A percentile compares a stretch with the other conserved stretches of the same genome.
phyloP scores from a whole-genome alignment of 805 yeast genomes.

The Kazachstania martiniae region DNA sequence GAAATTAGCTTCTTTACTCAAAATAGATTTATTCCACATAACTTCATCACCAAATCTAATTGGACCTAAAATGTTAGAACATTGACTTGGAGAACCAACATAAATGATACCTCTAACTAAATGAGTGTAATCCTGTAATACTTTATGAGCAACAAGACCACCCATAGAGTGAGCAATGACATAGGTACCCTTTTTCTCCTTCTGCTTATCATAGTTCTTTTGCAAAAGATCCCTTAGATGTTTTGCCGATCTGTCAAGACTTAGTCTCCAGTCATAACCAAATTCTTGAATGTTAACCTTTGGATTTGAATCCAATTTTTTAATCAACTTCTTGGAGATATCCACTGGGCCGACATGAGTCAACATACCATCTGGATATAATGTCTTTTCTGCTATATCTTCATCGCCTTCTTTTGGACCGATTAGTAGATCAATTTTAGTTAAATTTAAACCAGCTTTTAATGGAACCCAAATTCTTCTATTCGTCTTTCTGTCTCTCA shows the following conservation, averaged over 20 bases:
- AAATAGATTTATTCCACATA: constrained; percentile 56
- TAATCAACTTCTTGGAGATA: constrained; percentile 50
- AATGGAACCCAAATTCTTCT: constrained; percentile 79
- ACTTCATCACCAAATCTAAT: constrained; percentile 73
- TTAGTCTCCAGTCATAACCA: constrained; percentile 92
- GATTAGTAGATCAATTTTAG: constrained; percentile 55
- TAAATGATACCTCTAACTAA: constrained; percentile 67
- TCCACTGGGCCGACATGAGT: constrained; percentile 85
- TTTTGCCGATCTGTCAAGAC: constrained; percentile 44
- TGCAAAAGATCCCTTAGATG: constrained; percentile 41
- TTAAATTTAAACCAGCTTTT: constrained; percentile 70
- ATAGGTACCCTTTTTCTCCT: constrained; percentile 38
- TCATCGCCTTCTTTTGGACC: constrained; percentile 74
- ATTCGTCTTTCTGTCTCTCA: constrained; percentile 53
- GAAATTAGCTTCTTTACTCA: constrained; percentile 75
- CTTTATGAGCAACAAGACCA: constrained; percentile 75
- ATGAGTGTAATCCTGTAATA: constrained; percentile 55
- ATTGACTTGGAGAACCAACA: constrained; percentile 75
- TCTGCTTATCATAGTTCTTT: constrained; percentile 30
- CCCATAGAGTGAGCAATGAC: constrained; percentile 94
- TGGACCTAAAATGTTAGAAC: constrained; percentile 82
- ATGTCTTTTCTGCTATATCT: constrained; percentile 35
- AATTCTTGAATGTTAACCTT: constrained; percentile 55
- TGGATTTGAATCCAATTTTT: constrained; percentile 42
- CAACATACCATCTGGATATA: constrained; percentile 67